Conservation (phyloP, 495 filamentous ascomycete genomes). For the Hyaloscypha hepaticicola region DNA sequence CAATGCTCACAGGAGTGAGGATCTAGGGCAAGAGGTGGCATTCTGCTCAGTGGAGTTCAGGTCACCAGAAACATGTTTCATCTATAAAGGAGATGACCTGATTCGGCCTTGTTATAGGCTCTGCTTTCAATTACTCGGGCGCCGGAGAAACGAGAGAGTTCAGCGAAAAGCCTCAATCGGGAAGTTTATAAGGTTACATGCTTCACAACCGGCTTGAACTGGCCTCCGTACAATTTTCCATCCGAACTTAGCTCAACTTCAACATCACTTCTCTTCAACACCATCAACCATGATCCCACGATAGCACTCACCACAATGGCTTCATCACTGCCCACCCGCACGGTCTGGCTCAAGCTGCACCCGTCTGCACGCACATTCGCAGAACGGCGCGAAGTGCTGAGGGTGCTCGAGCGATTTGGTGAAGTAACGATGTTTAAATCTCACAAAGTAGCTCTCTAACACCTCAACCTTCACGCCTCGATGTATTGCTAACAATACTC, state of each 20-base stretch:
- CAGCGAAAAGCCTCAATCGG: too few relatives aligned
- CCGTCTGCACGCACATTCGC: slow-evolving; percentile 63
- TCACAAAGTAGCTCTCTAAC: slow-evolving; percentile 52
- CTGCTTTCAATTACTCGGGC: too few relatives aligned
- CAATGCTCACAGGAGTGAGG: too few relatives aligned
- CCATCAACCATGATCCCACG: neutral
- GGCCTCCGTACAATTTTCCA: neutral
- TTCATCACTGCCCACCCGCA: slow-evolving; percentile 30
- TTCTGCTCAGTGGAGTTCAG: too few relatives aligned
- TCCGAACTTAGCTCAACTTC: neutral
- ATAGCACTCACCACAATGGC: slow-evolving; percentile 12
- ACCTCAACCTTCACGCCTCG: neutral
- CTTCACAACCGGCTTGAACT: neutral
- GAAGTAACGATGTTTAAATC: slow-evolving; percentile 75
- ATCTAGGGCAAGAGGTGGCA: too few relatives aligned
- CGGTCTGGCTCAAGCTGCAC: slow-evolving; percentile 61
- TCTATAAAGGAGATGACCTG: too few relatives aligned
- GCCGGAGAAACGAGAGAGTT: too few relatives aligned
- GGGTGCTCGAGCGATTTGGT: slow-evolving; percentile 70
- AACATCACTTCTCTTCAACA: neutral
- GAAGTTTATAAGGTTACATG: too few relatives aligned
- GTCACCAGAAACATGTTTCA: too few relatives aligned
- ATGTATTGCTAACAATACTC: neutral
- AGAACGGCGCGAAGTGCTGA: slow-evolving; percentile 71
- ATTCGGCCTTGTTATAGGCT: too few relatives aligned